Evolutionary conservation across 495 filamentous ascomycete genomes (phyloP).

Genomic region (Tuber indicum): DNA sequence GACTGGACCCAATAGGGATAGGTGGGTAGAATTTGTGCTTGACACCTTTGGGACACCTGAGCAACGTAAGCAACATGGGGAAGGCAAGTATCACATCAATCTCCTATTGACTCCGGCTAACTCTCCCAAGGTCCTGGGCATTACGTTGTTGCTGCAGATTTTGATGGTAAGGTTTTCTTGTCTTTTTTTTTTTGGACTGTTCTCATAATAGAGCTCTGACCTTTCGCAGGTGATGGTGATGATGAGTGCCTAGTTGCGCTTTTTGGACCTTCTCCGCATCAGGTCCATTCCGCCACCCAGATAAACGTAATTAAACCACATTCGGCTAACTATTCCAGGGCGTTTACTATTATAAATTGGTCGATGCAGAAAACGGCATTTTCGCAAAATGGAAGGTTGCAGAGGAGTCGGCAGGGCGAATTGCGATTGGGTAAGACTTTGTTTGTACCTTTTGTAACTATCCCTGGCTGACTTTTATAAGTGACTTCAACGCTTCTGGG

Average conservation of each 20-base stretch:
- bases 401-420: constrained; percentile 31
- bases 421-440: constrained; percentile 29
- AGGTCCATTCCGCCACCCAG: not conserved
- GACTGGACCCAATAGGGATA: constrained; percentile 3
- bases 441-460: no score
- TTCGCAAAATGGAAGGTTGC: constrained; percentile 41
- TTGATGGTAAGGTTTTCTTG: constrained; percentile 21
- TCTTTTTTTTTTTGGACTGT: not conserved
- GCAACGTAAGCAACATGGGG: constrained; percentile 16
- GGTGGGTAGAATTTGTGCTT: constrained; percentile 26
- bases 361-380: constrained; percentile 35
- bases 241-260: constrained; percentile 36
- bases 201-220: not conserved
- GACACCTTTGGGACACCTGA: constrained; percentile 32
- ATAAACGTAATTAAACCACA: not conserved
- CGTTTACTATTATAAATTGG: constrained; percentile 36
- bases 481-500: constrained; percentile 24
- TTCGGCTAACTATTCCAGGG: constrained; percentile 15
- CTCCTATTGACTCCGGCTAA: not conserved
- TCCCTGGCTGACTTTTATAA: constrained; percentile 1
- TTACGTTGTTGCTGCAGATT: constrained; percentile 23
- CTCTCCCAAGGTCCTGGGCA: constrained; percentile 26
- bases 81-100: constrained; percentile 4
- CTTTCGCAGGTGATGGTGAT: constrained; percentile 26
- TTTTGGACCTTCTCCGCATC: constrained; percentile 23